Conservation (phyloP, 108 stramenopile genomes). For the Nitzschia sp. region DNA sequence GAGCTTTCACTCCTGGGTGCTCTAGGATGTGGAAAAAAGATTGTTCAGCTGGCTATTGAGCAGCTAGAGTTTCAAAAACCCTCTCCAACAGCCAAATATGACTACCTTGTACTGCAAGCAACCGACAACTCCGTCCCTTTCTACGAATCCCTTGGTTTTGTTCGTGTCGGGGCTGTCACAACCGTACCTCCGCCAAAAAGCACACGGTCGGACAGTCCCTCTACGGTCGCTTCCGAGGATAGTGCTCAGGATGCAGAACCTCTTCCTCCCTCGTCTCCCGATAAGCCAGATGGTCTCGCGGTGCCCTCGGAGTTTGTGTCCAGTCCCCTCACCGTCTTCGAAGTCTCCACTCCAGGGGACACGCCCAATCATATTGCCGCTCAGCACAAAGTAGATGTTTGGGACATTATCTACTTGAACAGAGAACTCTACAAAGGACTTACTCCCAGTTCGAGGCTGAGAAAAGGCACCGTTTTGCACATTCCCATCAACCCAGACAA, state of each 20-base stretch:
- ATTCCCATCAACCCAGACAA: constrained; percentile 39
- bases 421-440: constrained; percentile 51
- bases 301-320: constrained; percentile 42
- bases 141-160: constrained; percentile 87
- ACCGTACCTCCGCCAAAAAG: constrained; percentile 10
- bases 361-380: constrained; percentile 60
- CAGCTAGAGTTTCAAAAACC: constrained; percentile 66
- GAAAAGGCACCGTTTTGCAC: constrained; percentile 63
- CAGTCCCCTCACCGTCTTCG: constrained; percentile 51
- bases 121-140: constrained; percentile 89
- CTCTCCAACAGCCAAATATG: constrained; percentile 64
- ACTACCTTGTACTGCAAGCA: constrained; percentile 85
- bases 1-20: constrained; percentile 83
- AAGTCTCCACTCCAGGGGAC: constrained; percentile 53
- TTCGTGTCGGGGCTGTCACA: constrained; percentile 76
- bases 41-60: constrained; percentile 78
- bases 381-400: constrained; percentile 61
- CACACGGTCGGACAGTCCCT: constrained; percentile 13
- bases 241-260: constrained; percentile 16
- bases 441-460: constrained; percentile 50
- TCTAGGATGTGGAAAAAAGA: constrained; percentile 72
- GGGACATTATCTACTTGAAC: constrained; percentile 85
- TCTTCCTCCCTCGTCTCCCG: constrained; percentile 26
- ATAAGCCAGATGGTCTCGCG: constrained; percentile 31
- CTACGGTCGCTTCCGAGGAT: not conserved